Evolutionary conservation across 2,329 filamentous ascomycete species (phyloP), one percentile per base, ranked within the genome.

Genomic region (Beauveria asiatica): DNA sequence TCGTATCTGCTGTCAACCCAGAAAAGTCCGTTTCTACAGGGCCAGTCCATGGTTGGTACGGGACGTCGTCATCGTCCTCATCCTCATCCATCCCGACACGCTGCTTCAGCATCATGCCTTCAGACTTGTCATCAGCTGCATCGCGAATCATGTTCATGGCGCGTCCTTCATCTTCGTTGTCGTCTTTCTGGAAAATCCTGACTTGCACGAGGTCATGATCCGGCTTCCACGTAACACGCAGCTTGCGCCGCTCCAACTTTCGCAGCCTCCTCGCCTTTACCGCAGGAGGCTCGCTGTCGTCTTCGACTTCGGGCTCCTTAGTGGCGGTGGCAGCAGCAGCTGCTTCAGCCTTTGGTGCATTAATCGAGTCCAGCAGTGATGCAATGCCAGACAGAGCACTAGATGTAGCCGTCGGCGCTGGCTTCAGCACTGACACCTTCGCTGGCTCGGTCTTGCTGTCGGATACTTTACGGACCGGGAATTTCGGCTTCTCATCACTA

Each of bases 191-290:
- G 73, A 92, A 92, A 54, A 86, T 76, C 64, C 83, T 82, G 59
- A 90, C 76, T 65, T 89, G 77, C 1, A 85, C 85, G 33, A 93
- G 78, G 33, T 84, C 81, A 19, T 81, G 75, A 54, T 87, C 88
- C 0, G 84, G 80, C 68, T 86, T 89, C 80, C 88, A 93, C 7
- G 75, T 81, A 6, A 93, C 89, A 13, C 85, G 81, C 23, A 92
- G 75, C 64, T 87, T 84, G 41, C 87, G 81, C 53, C 89, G 82
- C 61, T 83, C 80, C 69, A 92, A 88, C 67, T 90, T 92, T 41
- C 88, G 83, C 5, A 90, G 75, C 11, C 89, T 83, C 67, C 84
- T 88, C 1, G 79, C 76, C 66, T 79, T 85, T 68, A 90, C 81
- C 66, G 89, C 86, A 0, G 84, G 76, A 0, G 86, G 90, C 70